Evolutionary conservation across 208 protist genomes (phyloP), one percentile per base, ranked within the genome.

Genomic region (Strigomonas culicis): DNA sequence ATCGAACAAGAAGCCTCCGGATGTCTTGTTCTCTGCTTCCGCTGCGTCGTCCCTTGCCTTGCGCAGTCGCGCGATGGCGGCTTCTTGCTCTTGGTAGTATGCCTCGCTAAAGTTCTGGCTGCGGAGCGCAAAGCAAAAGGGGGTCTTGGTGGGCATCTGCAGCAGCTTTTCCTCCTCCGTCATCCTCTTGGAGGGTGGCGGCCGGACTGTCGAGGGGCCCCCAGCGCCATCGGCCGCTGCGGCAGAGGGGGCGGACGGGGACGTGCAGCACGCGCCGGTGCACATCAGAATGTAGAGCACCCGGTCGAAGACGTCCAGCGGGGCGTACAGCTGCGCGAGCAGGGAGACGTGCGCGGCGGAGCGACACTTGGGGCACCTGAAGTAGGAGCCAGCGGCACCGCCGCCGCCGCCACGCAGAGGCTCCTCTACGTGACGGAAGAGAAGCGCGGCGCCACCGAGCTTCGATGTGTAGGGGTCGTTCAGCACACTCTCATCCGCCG

Each of bases 281-380:
- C 90, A 96, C 39, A 68, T 73, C 31, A 96, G 65, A 7, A 96
- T 53, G 64, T 96, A 96, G 4, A 96, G 44, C 27, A 96, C 79
- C 24, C 90, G 77, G 67, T 96, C 90, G 61, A 84, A 90, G 47
- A 78, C 68, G 30, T 86, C 78, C 21, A 92, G 71, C 8, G 90
- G 88, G 1, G 86, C 86, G 55, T 90, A 93, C 36, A 96, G 53
- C 65, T 96, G 90, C 28, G 74, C 59, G 22, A 96, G 55, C 8
- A 93, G 69, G 22, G 83, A 88, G 1, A 86, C 82, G 17, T 76
- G 63, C 24, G 83, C 59, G 44, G 44, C 55, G 13, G 63, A 80
- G 34, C 71, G 73, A 62, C 89, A 95, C 62, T 86, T 80, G 15
- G 86, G 84, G 71, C 89, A 95, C 51, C 79, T n/a, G 58, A 95